These are phyloP conservation scores for Metarhizium anisopliae DNA, from an alignment of 2,329 filamentous ascomycete species.

Conservation along the genomic window DNA sequence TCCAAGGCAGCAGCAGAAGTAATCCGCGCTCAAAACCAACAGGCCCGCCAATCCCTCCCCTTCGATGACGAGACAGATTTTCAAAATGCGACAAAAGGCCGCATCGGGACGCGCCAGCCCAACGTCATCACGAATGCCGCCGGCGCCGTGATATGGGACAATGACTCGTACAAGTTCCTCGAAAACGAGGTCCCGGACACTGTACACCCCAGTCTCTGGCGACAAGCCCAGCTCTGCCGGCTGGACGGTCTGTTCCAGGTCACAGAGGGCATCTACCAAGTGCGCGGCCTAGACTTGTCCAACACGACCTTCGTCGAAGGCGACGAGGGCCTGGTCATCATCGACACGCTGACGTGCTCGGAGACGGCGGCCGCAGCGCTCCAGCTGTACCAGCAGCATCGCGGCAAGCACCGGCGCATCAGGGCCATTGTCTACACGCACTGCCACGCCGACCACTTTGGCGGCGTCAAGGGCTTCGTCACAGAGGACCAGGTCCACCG, in stretches of 20 bases:
- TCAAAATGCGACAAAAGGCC: not conserved
- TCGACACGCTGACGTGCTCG: constrained; percentile 27
- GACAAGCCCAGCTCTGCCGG: constrained; percentile 3
- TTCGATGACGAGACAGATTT: not conserved
- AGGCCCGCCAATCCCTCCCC: not conserved
- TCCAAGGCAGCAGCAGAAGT: not conserved
- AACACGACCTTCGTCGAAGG: constrained; percentile 27
- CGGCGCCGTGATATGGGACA: constrained; percentile 11
- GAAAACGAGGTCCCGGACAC: constrained; percentile 1
- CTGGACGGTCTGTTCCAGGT: constrained; percentile 22
- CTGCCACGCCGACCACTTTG: constrained; percentile 29
- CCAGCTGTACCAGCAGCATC: constrained; percentile 22
- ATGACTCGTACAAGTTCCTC: constrained; percentile 15
- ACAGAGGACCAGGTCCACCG: not conserved
- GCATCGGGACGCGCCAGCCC: not conserved
- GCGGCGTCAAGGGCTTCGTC: constrained; percentile 18
- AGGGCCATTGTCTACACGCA: constrained; percentile 31
- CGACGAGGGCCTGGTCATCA: constrained; percentile 25
- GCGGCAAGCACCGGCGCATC: constrained; percentile 14
- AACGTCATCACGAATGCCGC: not conserved
- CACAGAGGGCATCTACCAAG: constrained; percentile 26
- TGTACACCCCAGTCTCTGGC: constrained; percentile 7
- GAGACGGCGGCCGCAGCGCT: constrained; percentile 26
- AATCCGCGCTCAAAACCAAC: not conserved
- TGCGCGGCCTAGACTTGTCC: constrained; percentile 29